Base-by-base conservation (phyloP, 2,329 filamentous ascomycete species). In the Fusarium virguliforme region DNA sequence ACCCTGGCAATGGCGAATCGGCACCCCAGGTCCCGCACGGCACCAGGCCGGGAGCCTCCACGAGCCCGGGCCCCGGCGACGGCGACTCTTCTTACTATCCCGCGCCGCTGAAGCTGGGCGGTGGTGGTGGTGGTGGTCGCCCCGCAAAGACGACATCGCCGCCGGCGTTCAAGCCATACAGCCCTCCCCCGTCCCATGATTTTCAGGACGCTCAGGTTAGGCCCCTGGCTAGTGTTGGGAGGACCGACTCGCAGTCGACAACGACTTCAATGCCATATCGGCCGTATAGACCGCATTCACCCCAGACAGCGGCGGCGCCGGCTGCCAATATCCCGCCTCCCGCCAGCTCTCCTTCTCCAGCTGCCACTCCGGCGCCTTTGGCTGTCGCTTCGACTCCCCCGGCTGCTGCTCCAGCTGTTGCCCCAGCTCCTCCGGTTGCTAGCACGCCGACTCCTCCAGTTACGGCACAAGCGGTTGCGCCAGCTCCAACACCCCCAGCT, bases 251-350 rank as follows among this genome's bases (percentile, higher is more conserved):
- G 28, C 74, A 75, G 34, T 73, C 74, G 24, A 72, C 72, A 6
- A 70, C 66, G 13, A 64, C 57, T 51, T 65, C 72, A 30, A 62
- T 71, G 22, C 62, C 77, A 32, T 81, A 79, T 51, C 73, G 75
- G 38, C 79, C 78, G 2, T 80, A 79, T 34, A 71, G 75, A 43
- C 78, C 75, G 8, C 65, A 72, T 18, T 72, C 74, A 13, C 62
- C 71, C 41, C 69, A 60, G 35, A 24, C 65, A 43, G 28, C 68
- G 34, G 46, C 55, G 54, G 34, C 64, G 26, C 26, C 56, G 54
- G 40, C 65, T 38, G 51, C 57, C 7, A 58, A 54, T 35, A 38
- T 35, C 35, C 46, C 60, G n/a, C 63, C 72, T 24, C 48, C 56
- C 28, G 50, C 66, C 24, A 38, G 50, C 24, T 65, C 68, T 35